Evolutionary conservation across 345 rosid genomes (phyloP).

Genomic region (Capsella bursapastoris): DNA sequence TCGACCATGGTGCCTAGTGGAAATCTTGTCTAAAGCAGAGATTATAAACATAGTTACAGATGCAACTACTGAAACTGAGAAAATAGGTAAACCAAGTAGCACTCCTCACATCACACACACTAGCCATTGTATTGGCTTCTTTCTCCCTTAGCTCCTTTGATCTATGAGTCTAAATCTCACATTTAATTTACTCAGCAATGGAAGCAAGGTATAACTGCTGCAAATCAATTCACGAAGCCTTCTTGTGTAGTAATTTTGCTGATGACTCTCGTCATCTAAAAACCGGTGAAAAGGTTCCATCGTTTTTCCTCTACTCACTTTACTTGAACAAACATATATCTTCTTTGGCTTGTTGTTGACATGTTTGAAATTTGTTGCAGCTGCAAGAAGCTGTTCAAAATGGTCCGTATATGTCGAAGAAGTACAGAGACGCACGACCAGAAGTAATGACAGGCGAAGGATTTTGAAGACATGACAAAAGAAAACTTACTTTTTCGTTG

Average conservation of each 20-base stretch:
- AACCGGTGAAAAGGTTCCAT: slow-evolving; percentile 66
- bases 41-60: slow-evolving; percentile 67
- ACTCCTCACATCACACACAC: not conserved
- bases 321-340: too few species aligned
- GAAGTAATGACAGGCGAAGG: slow-evolving; percentile 78
- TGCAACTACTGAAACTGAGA: slow-evolving; percentile 67
- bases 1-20: slow-evolving; percentile 86
- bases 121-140: not conserved
- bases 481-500: not conserved
- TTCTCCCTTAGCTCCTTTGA: slow-evolving; percentile 8
- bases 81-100: slow-evolving; percentile 60
- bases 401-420: slow-evolving; percentile 71
- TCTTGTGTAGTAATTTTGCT: slow-evolving; percentile 57
- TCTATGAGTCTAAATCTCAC: slow-evolving; percentile 9
- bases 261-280: slow-evolving; percentile 61
- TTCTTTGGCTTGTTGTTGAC: not conserved
- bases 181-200: slow-evolving; percentile 61
- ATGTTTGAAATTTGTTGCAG: slow-evolving; percentile 48
- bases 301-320: not conserved
- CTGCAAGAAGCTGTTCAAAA: slow-evolving; percentile 81
- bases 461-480: slow-evolving; percentile 49
- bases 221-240: slow-evolving; percentile 67
- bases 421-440: slow-evolving; percentile 64
- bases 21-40: slow-evolving; percentile 78
- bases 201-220: slow-evolving; percentile 79